These are phyloP conservation scores for Crithidia sp. DNA, from an alignment of 208 protist species.

Conservation along the genomic window DNA sequence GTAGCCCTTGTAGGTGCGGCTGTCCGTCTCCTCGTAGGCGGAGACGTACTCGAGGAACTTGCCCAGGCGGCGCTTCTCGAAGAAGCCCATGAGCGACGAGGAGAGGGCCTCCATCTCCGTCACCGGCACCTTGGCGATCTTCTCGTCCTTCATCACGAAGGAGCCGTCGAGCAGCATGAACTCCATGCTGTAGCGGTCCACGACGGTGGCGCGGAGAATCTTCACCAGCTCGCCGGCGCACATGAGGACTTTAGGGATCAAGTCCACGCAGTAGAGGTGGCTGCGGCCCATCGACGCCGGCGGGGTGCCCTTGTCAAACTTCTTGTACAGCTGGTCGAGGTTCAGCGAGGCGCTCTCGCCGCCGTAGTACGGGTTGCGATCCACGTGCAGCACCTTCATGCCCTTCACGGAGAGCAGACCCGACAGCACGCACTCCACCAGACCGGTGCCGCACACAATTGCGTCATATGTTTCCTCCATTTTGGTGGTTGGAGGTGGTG, in stretches of 20 bases:
- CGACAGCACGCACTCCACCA: slow-evolving; percentile 99
- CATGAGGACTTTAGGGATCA: slow-evolving; percentile 99
- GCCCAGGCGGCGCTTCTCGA: slow-evolving; percentile 96
- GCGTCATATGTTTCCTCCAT: slow-evolving; percentile 94
- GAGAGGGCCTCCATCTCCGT: slow-evolving; percentile 96
- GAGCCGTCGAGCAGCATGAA: slow-evolving; percentile 98
- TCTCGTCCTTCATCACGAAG: slow-evolving; percentile 96
- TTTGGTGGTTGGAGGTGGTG: neutral
- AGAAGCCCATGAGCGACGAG: slow-evolving; percentile 97
- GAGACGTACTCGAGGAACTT: slow-evolving; percentile 95
- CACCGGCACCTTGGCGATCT: slow-evolving; percentile 98
- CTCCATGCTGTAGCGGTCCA: slow-evolving; percentile 98
- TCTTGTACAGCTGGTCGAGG: slow-evolving; percentile 96
- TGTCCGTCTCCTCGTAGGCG: slow-evolving; percentile 88
- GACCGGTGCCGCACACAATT: slow-evolving; percentile 99
- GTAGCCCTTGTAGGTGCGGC: slow-evolving; percentile 92
- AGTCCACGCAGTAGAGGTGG: slow-evolving; percentile 99
- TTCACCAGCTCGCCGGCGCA: slow-evolving; percentile 96
- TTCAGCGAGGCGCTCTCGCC: slow-evolving; percentile 99
- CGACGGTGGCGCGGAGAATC: slow-evolving; percentile 97
- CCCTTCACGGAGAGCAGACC: slow-evolving; percentile 95
- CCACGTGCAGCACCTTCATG: slow-evolving; percentile 99
- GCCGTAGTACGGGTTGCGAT: slow-evolving; percentile 99
- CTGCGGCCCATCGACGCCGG: slow-evolving; percentile 85
- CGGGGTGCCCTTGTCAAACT: slow-evolving; percentile 91